phyloP scores from a whole-genome alignment of 768 basidiomycete species.

The Neoboletus brunneissimus region DNA sequence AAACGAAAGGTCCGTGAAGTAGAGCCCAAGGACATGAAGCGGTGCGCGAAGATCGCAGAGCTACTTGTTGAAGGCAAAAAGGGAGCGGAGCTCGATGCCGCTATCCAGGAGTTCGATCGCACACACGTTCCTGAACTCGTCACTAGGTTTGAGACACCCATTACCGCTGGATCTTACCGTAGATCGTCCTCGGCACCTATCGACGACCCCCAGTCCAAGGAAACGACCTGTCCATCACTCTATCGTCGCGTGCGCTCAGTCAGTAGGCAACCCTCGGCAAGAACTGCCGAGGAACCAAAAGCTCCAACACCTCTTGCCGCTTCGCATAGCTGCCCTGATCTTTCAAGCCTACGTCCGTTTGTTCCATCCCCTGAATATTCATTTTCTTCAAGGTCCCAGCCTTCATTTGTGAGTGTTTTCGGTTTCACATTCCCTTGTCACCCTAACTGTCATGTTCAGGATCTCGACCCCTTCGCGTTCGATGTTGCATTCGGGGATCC shows the following conservation, averaged over 20 bases:
- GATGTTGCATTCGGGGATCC: conserved; percentile 30
- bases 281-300: conserved; percentile 3
- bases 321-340: conserved; percentile 30
- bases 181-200: conserved; percentile 65
- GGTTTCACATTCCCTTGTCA: not conserved
- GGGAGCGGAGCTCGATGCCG: conserved; percentile 57
- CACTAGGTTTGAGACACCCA: conserved; percentile 70
- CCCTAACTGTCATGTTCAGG: conserved; percentile 14
- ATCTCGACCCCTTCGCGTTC: conserved; percentile 31
- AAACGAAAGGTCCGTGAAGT: conserved; percentile 37
- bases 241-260: conserved; percentile 20
- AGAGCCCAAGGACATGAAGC: conserved; percentile 51
- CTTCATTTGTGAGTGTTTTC: conserved; percentile 46
- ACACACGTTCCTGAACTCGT: conserved; percentile 56
- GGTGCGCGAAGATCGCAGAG: conserved; percentile 66
- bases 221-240: conserved; percentile 26
- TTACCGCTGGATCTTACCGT: conserved; percentile 67
- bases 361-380: conserved; percentile 28
- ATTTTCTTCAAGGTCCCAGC: conserved; percentile 39
- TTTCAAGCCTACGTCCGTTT: conserved; percentile 35
- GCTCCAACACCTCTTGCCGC: conserved; percentile 1
- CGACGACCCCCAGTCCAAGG: conserved; percentile 38
- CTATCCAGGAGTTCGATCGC: conserved; percentile 58
- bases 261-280: conserved; percentile 23
- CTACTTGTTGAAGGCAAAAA: conserved; percentile 65